Evolutionary conservation across 2,329 filamentous ascomycete species (phyloP).

Genomic region (Plectosphaerella plurivora): DNA sequence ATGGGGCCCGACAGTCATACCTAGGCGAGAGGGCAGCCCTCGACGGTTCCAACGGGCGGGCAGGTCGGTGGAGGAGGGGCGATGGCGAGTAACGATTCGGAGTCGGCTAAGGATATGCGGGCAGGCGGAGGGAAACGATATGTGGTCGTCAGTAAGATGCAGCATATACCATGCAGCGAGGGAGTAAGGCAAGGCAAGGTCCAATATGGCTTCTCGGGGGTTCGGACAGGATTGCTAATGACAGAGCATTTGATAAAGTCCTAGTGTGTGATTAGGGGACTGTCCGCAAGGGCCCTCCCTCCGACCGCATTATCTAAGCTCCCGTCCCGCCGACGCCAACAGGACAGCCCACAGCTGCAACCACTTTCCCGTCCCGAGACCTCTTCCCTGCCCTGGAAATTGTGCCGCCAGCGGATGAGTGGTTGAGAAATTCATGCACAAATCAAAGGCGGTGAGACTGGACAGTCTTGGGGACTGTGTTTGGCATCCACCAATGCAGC

Average conservation of each 20-base stretch:
- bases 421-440: not conserved
- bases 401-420: not conserved
- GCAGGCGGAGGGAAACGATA: not conserved
- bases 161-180: too few species aligned
- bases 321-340: not conserved
- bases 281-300: not conserved
- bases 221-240: conserved; percentile 3
- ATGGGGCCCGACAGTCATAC: too few species aligned
- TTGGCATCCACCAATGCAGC: not conserved
- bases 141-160: too few species aligned
- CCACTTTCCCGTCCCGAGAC: too few species aligned
- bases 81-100: too few species aligned
- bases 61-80: too few species aligned
- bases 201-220: too few species aligned
- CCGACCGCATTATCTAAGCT: conserved; percentile 6
- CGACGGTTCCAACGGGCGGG: too few species aligned
- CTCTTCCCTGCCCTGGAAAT: not conserved
- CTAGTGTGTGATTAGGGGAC: conserved; percentile 5
- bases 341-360: not conserved
- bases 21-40: too few species aligned
- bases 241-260: conserved; percentile 4
- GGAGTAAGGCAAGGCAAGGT: not conserved
- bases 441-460: not conserved
- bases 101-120: not conserved
- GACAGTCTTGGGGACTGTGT: not conserved